phyloP scores from a whole-genome alignment of 257 asterid species.

The Avicennia marina region DNA sequence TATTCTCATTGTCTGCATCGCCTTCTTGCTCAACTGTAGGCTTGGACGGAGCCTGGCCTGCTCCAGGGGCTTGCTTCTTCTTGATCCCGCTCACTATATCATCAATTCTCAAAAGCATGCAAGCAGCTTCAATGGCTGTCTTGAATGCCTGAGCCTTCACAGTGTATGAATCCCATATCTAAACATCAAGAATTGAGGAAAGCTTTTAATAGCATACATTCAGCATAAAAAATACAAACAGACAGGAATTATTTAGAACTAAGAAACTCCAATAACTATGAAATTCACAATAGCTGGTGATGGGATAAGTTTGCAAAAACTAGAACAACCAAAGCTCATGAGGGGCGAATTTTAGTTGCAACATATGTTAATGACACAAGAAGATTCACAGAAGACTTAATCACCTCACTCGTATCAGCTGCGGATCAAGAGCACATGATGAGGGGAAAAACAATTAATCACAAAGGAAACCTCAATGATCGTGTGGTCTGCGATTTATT shows the following conservation, averaged over 20 bases:
- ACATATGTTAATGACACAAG: not conserved
- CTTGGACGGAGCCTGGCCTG: constrained; percentile 58
- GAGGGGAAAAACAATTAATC: too few relatives aligned
- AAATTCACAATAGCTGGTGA: too few relatives aligned
- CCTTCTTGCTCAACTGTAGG: constrained; percentile 74
- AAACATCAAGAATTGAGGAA: too few relatives aligned
- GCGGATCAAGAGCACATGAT: too few relatives aligned
- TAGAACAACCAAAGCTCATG: not conserved
- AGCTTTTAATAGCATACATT: too few relatives aligned
- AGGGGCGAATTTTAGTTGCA: too few relatives aligned
- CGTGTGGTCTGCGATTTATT: too few relatives aligned
- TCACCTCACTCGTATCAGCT: too few relatives aligned
- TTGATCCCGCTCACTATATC: constrained; percentile 95
- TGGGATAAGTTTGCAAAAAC: not conserved
- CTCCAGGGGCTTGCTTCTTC: constrained; percentile 82
- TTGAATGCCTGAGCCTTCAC: constrained; percentile 93
- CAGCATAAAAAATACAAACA: constrained; percentile 13
- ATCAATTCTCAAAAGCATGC: constrained; percentile 93
- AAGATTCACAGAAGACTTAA: too few relatives aligned
- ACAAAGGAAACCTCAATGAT: too few relatives aligned
- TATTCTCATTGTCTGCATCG: constrained; percentile 81
- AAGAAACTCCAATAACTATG: not conserved
- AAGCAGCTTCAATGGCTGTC: constrained; percentile 94
- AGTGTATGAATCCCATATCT: constrained; percentile 96
- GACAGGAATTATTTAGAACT: not conserved